phyloP scores from a whole-genome alignment of 164 flowering plant genomes.

The Saururus chinensis region DNA sequence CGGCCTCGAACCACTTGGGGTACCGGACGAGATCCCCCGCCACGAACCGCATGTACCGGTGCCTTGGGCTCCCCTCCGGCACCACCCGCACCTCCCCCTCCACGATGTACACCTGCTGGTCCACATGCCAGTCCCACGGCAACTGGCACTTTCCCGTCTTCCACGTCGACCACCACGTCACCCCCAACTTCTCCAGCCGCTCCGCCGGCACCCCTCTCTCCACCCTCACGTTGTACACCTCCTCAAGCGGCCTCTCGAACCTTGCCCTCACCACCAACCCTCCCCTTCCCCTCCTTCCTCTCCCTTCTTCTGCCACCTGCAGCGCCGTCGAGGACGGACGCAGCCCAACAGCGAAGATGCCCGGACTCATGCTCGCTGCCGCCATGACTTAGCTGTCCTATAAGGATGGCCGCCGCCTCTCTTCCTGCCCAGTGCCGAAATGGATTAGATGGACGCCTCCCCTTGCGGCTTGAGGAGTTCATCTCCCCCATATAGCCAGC shows the following conservation, averaged over 20 bases:
- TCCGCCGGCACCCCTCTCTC: slow-evolving; percentile 46
- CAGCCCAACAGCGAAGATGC: background rate
- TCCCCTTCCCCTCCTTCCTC: background rate
- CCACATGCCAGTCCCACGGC: slow-evolving; percentile 92
- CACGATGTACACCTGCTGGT: slow-evolving; percentile 73
- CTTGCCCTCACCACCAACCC: slow-evolving; percentile 22
- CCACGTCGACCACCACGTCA: slow-evolving; percentile 74
- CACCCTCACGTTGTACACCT: slow-evolving; percentile 56
- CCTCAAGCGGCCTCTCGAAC: slow-evolving; percentile 60
- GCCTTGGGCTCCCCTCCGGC: slow-evolving; percentile 56
- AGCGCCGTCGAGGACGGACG: background rate
- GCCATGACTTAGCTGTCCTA: background rate
- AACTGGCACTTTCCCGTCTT: slow-evolving; percentile 65
- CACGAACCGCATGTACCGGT: slow-evolving; percentile 42
- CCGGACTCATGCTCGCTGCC: background rate
- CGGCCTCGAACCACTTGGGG: slow-evolving; percentile 94
- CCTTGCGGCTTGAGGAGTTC: no score
- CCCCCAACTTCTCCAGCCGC: slow-evolving; percentile 56
- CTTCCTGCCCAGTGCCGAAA: background rate
- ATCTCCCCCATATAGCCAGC: no score
- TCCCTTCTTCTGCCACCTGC: background rate
- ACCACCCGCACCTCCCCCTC: slow-evolving; percentile 84
- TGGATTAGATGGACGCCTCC: background rate
- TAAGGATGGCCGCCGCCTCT: no score
- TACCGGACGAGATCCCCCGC: slow-evolving; percentile 81